These are phyloP conservation scores for Talaromyces sp. DNA, from an alignment of 2,329 filamentous ascomycete species.

Conservation along the genomic window DNA sequence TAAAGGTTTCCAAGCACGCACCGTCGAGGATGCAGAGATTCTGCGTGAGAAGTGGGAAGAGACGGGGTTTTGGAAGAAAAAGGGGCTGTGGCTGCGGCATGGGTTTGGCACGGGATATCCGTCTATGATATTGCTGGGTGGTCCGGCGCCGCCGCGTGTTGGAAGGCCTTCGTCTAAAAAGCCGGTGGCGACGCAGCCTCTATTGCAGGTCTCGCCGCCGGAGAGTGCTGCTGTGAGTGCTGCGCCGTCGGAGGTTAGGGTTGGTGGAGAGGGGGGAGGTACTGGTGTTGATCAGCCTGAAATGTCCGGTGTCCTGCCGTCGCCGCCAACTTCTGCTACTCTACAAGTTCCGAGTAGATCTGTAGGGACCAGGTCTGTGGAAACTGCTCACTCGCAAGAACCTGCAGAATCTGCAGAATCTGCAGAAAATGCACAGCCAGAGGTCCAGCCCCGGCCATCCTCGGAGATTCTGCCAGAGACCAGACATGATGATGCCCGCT, in stretches of 20 bases:
- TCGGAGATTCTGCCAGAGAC: neutral
- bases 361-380: neutral
- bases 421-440: neutral
- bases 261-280: neutral
- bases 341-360: neutral
- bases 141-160: conserved; percentile 20
- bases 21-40: conserved; percentile 21
- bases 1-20: conserved; percentile 25
- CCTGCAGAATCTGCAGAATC: neutral
- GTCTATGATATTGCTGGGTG: conserved; percentile 16
- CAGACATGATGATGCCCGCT: neutral
- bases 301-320: neutral
- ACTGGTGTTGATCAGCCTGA: neutral
- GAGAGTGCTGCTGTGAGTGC: conserved; percentile 2
- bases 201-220: conserved; percentile 11
- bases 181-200: neutral
- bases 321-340: neutral
- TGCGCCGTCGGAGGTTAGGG: neutral
- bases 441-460: neutral
- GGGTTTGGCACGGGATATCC: conserved; percentile 28
- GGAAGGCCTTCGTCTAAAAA: neutral
- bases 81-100: conserved; percentile 24
- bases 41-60: conserved; percentile 23
- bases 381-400: neutral
- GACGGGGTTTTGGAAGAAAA: conserved; percentile 20